Percentiles rank a stretch among this genome's conserved stretches.
Conservation (phyloP, 352 stramenopile species). For the Hyaloperonospora brassicae region DNA sequence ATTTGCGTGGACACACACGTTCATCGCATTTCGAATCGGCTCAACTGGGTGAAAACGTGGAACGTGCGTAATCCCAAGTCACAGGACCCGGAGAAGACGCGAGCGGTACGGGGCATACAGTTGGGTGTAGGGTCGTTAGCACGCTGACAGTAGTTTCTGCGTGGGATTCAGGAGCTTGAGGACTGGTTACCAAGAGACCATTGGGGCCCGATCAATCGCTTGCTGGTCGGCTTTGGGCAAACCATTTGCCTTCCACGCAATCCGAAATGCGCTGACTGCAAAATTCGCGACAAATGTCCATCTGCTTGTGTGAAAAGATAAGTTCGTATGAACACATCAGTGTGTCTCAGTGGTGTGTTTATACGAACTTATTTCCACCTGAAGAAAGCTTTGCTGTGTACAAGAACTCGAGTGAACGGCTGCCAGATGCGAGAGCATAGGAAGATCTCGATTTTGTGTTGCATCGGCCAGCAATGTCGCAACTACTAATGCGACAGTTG, state of each 20-base stretch:
- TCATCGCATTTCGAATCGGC: constrained; percentile 93
- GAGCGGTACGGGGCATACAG: constrained; percentile 31
- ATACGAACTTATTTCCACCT: no score
- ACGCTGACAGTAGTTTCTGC: constrained; percentile 1
- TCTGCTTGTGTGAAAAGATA: constrained; percentile 36
- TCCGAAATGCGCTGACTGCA: constrained; percentile 70
- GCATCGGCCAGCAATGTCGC: no score
- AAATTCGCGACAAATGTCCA: constrained; percentile 59
- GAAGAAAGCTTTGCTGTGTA: no score
- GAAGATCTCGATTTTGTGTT: no score
- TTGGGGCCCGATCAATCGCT: constrained; percentile 89
- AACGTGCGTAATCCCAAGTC: constrained; percentile 77
- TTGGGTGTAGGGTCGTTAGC: background rate
- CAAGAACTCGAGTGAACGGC: no score
- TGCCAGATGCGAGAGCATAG: no score
- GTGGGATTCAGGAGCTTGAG: constrained; percentile 76
- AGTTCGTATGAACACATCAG: no score
- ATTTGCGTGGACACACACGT: constrained; percentile 98
- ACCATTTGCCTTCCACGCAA: constrained; percentile 75
- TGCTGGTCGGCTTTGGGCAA: constrained; percentile 95
- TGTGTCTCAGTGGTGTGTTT: no score
- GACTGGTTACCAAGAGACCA: constrained; percentile 88
- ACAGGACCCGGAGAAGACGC: constrained; percentile 89
- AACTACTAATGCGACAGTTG: no score
- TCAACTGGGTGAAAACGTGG: constrained; percentile 89